These are phyloP conservation scores for Rubia tinctorum DNA, from an alignment of 305 asterid species.

Conservation along the genomic window DNA sequence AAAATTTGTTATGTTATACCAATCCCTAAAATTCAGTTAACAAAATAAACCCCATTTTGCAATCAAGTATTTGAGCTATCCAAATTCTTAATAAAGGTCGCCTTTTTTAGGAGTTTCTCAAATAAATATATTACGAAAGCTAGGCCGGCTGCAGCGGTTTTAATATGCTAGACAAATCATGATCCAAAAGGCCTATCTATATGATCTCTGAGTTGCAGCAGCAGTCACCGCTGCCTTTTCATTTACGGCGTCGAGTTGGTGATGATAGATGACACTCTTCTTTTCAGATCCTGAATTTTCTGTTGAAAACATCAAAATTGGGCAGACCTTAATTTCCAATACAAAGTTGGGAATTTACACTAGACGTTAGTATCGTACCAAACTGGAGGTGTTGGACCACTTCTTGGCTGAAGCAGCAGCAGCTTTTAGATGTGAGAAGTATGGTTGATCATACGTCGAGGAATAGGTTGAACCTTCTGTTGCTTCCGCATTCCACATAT, in stretches of 20 bases:
- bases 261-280: conserved; percentile 50
- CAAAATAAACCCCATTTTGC: no score
- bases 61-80: no score
- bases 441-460: conserved; percentile 45
- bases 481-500: conserved; percentile 94
- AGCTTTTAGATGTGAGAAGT: conserved; percentile 54
- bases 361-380: conserved; percentile 34
- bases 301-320: conserved; percentile 26
- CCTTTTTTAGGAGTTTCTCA: no score
- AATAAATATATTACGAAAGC: no score
- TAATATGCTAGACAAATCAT: no score
- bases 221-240: conserved; percentile 5
- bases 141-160: no score
- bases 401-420: conserved; percentile 55
- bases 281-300: conserved; percentile 55
- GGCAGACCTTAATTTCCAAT: neutral
- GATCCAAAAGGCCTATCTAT: neutral
- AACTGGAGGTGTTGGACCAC: conserved; percentile 62
- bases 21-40: no score
- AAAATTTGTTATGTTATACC: no score
- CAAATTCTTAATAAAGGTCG: no score
- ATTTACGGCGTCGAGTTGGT: conserved; percentile 32
- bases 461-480: conserved; percentile 75
- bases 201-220: neutral
- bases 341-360: neutral